Conservation (phyloP, 306 rosid species). For the Begonia loranthoides region DNA sequence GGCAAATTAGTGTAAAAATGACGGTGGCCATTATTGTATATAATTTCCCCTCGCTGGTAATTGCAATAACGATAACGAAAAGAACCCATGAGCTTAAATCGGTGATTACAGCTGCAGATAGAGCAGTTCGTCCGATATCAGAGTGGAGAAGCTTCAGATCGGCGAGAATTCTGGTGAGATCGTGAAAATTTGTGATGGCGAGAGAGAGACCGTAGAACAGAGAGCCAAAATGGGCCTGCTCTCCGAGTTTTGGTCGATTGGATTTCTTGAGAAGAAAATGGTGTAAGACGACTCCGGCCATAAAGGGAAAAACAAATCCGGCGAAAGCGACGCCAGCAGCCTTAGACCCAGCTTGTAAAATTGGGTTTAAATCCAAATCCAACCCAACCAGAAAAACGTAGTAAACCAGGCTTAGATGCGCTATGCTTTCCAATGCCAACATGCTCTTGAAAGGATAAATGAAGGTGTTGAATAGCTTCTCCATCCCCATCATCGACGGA, state of each 20-base stretch:
- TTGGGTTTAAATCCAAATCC: conserved; percentile 22
- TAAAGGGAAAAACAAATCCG: conserved; percentile 15
- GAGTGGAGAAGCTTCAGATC: conserved; percentile 30
- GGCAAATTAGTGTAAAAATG: background rate
- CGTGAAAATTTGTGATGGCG: conserved; percentile 28
- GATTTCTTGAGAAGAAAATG: background rate
- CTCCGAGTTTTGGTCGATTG: background rate
- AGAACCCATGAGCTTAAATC: conserved; percentile 31
- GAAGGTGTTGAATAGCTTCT: background rate
- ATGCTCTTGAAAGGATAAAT: conserved; percentile 9
- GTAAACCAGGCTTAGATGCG: conserved; percentile 19
- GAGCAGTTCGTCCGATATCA: conserved; percentile 24
- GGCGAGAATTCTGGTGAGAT: conserved; percentile 26
- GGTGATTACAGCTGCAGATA: conserved; percentile 24
- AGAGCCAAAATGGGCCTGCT: conserved; percentile 1
- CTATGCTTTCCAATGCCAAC: conserved; percentile 14
- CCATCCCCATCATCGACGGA: conserved; percentile 5
- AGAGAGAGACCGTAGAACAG: conserved; percentile 24
- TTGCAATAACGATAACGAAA: conserved; percentile 9
- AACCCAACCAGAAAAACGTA: conserved; percentile 33
- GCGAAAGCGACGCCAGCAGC: conserved; percentile 21
- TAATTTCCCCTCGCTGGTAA: background rate
- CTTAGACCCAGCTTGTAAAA: conserved; percentile 15
- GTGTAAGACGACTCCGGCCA: conserved; percentile 13
- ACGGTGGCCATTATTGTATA: conserved; percentile 5